Base-by-base conservation (phyloP, 1,284 basidiomycete genomes). In the Chiua sp. region DNA sequence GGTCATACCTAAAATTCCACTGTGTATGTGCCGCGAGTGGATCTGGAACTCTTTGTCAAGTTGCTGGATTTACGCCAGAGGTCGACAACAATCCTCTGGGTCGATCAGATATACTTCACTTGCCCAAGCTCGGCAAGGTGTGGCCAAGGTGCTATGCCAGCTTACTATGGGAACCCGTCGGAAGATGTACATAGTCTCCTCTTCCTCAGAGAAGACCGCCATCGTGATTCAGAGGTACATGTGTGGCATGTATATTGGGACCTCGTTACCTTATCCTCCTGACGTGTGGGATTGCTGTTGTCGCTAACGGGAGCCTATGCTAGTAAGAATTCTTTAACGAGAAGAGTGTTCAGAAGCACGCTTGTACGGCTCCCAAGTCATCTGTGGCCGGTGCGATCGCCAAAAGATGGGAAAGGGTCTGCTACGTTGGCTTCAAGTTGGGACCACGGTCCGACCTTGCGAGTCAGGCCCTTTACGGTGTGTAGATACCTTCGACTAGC, bases 1-100 rank as follows among this genome's bases (percentile, higher is more conserved):
- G 3, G 7, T 7, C 6, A 49, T 18, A n/a, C 18, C 3, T 22
- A 10, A 1, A n/a, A 30, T 15, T 7, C n/a, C 55, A 26, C 13
- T 32, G 37, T 20, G 23, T 7, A 8, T 20, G n/a, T 44, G 42
- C 11, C 13, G 22, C 7, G 12, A 73, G 72, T 28, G 42, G 75
- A 77, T 52, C 73, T 71, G n/a, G 76, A 76, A 55, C 67, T 74
- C 49, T 76, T 76, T 52, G 75, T 78, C 59, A 72, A 75, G 22
- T 65, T 77, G 13, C 57, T 78, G 26, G 75, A 61, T 22, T 65
- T 51, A 67, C 75, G 1, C 74, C 75, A 18, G 72, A 76, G 74
- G 23, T 69, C 75, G 0, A 75, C 72, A 18, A 77, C 75, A 0
- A 71, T 74, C 0, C 53, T 73, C 23, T 75, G 76, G 13, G 77